Evolutionary conservation across 305 asterid species (phyloP), one percentile per base, ranked within the genome.

Genomic region (Stenogyne calaminthoides): DNA sequence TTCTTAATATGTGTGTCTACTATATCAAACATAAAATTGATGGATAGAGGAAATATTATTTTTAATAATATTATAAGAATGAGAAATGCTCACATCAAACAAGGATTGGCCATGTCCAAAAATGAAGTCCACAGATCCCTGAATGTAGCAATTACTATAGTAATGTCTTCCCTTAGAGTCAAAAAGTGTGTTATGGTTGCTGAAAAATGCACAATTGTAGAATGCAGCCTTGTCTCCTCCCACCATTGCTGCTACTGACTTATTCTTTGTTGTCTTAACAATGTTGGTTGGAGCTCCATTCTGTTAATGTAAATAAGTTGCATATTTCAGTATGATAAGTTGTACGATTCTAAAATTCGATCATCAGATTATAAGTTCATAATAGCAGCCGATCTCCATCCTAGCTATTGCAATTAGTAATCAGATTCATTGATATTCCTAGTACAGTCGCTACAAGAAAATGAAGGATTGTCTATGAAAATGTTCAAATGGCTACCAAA

Each of bases 111-210:
- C 98, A 8, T 78, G 90, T 15, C 97, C 98, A 59, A 86, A 93
- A 5, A 93, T 85, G 86, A 91, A 67, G 57, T 93, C 98, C 1
- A 88, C 46, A 15, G 98, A 85, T 62, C 98, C 98, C 52, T 91
- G 95, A 34, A 93, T 74, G 78, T 89, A 89, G 75, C 97, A 91
- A 19, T 57, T 79, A 6, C 87, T 88, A 22, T 89, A 91, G 80
- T 91, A 93, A 42, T 93, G 98, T 63, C 88, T 78, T 77, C 98
- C 98, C 77, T 78, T 85, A 6, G 71, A 75, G 80, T 93, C 98
- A 67, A 77, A 87, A 64, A 93, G 90, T 3, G 98, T 91, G 80
- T 91, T 89, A 56, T 85, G 92, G 60, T 84, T 80, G 83, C 98
- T 86, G 66, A 81, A 70, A 76, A 93, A 93, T 67, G 78, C 90